phyloP scores from a whole-genome alignment of 768 basidiomycete species.

The Amyloporia xantha region DNA sequence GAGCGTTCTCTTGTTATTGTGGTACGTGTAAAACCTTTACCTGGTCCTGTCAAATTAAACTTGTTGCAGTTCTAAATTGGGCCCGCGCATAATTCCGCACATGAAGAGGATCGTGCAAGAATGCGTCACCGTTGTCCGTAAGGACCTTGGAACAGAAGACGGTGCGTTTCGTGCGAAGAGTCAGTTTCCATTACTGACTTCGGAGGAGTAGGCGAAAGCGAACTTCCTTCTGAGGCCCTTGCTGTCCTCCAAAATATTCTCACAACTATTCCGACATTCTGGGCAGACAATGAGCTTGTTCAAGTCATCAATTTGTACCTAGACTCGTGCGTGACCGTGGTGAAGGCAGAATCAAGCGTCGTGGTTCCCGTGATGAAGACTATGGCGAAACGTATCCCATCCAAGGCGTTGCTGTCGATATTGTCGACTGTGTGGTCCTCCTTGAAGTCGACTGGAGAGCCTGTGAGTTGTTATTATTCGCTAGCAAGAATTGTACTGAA shows the following conservation, averaged over 20 bases:
- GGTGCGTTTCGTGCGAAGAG: too few species aligned
- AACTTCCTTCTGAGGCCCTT: conserved; percentile 23
- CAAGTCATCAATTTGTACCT: conserved; percentile 53
- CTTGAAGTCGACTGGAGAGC: conserved; percentile 23
- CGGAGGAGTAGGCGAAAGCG: too few species aligned
- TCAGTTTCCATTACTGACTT: too few species aligned
- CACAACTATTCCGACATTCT: conserved; percentile 76
- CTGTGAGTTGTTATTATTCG: conserved; percentile 36
- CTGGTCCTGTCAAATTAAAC: neutral
- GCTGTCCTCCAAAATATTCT: conserved; percentile 63
- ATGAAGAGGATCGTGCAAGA: conserved; percentile 66
- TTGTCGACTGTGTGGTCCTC: conserved; percentile 53
- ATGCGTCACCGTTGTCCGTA: conserved; percentile 42
- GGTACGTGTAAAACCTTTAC: conserved; percentile 36
- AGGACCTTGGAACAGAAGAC: too few species aligned
- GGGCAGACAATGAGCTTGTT: conserved; percentile 53
- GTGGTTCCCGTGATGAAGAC: conserved; percentile 50
- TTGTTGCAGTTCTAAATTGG: conserved; percentile 55
- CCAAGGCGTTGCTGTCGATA: conserved; percentile 61
- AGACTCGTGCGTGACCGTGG: conserved; percentile 26
- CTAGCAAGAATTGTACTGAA: too few species aligned
- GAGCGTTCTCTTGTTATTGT: conserved; percentile 49
- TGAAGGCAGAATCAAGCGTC: conserved; percentile 19
- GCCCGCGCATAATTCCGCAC: conserved; percentile 83
- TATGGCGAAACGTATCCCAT: conserved; percentile 63